Percentiles rank a stretch among this genome's conserved stretches.
Conservation (phyloP, 2,329 filamentous ascomycete genomes). For the Xylaria sp. region DNA sequence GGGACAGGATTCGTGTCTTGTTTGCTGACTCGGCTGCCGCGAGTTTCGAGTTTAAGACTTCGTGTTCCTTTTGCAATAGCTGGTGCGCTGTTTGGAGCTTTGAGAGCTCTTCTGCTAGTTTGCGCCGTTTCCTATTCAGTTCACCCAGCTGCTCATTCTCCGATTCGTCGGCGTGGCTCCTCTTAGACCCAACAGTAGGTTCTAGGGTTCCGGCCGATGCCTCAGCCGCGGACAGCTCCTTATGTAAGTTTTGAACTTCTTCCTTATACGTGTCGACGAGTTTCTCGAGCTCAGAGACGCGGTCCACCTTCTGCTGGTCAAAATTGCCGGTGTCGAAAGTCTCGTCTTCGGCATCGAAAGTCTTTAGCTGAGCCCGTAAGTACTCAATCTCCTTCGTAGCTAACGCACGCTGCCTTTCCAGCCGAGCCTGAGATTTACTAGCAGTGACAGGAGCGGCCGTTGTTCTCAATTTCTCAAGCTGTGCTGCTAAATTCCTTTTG, state of each 20-base stretch:
- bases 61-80: conserved; percentile 74
- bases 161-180: conserved; percentile 68
- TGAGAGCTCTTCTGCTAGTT: conserved; percentile 53
- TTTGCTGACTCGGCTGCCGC: conserved; percentile 72
- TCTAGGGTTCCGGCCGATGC: conserved; percentile 52
- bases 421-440: conserved; percentile 76
- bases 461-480: conserved; percentile 76
- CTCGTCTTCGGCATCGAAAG: conserved; percentile 86
- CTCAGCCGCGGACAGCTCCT: conserved; percentile 77
- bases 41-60: conserved; percentile 80
- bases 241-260: conserved; percentile 79
- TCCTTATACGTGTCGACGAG: conserved; percentile 86
- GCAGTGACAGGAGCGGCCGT: conserved; percentile 59
- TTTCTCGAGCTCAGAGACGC: conserved; percentile 84
- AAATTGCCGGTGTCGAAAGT: conserved; percentile 84
- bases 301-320: conserved; percentile 78
- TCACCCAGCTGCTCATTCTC: conserved; percentile 81
- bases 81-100: conserved; percentile 79
- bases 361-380: conserved; percentile 89
- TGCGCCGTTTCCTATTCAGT: conserved; percentile 86
- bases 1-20: conserved; percentile 83
- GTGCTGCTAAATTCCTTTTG: conserved; percentile 69
- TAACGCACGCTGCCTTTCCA: conserved; percentile 87
- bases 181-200: conserved; percentile 68
- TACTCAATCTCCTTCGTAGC: conserved; percentile 95